phyloP scores from a whole-genome alignment of 148 eudicot species.

The Salicornia ramosissima region DNA sequence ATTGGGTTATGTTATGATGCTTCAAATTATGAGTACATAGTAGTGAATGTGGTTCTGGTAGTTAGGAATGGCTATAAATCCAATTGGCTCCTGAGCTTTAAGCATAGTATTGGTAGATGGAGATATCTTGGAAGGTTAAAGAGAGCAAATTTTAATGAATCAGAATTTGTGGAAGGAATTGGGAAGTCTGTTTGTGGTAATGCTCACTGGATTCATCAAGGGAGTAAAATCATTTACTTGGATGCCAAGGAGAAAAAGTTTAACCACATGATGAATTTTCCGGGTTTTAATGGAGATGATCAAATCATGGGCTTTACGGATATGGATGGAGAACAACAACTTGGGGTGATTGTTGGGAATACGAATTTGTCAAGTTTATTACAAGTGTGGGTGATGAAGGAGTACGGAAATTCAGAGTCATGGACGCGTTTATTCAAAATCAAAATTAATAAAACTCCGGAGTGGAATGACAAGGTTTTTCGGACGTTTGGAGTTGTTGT shows the following conservation, averaged over 20 bases:
- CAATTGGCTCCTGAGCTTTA: not conserved
- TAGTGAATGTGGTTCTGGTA: not conserved
- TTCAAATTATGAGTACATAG: not conserved
- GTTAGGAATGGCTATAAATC: too few relatives aligned
- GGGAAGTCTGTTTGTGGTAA: constrained; percentile 10
- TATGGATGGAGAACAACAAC: constrained; percentile 2
- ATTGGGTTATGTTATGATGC: not conserved
- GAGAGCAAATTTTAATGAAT: too few relatives aligned
- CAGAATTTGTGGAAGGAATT: not conserved
- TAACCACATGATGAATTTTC: not conserved
- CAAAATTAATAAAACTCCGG: too few relatives aligned
- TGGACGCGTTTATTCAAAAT: not conserved
- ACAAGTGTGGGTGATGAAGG: constrained; percentile 12
- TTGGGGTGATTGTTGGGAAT: not conserved
- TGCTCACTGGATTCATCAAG: constrained; percentile 4
- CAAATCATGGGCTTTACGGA: not conserved
- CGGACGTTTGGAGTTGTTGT: too few relatives aligned
- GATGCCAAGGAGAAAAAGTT: constrained; percentile 2
- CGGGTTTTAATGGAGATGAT: not conserved
- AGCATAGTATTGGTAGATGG: not conserved
- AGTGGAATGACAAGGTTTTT: too few relatives aligned
- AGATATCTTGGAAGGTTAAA: too few relatives aligned
- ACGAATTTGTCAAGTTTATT: not conserved
- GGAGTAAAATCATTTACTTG: not conserved
- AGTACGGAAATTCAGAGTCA: constrained; percentile 1